Evolutionary conservation across 257 asterid genomes (phyloP), one percentile per base, ranked within the genome.

Genomic region (Solanum microdontum): DNA sequence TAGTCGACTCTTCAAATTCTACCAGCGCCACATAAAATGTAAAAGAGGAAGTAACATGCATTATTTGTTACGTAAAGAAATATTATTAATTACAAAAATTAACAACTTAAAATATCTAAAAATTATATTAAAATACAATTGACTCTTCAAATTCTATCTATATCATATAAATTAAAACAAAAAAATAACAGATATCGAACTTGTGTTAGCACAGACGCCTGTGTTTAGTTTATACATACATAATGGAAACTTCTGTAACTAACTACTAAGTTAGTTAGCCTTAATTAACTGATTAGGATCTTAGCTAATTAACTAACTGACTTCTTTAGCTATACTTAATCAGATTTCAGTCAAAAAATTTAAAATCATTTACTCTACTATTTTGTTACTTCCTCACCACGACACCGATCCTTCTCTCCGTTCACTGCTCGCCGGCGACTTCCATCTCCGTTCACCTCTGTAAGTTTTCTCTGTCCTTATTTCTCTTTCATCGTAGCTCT

Each of bases 121-220:
- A 11, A 43, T 12, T 43, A 43, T 43, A 43, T 11, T 43, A 43
- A 43, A 43, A 43, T 43, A 0, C 51, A 43, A 43, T 43, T 43
- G 51, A 43, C 51, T 43, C 51, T 43, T 0, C 51, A 43, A 43
- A 43, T 43, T 43, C 51, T 43, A 43, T 43, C 17, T 11, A 43
- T 43, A 43, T 43, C 17, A 43, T 0, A 43, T 43, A 43, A 43
- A 43, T 43, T 43, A 12, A 43, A 43, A 4, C 0, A 0, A 43
- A 43, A 11, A 43, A 43, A 43, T 43, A 11, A 43, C 51, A 43
- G 15, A 11, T 43, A 43, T 43, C 0, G 1, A 12, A 43, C 17
- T 0, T 4, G 51, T 43, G 51, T 12, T 43, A 43, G 51, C 51
- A 43, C 51, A 0, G 51, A 1, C 51, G 0, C 51, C 0, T 4